These are phyloP conservation scores for Pseudevernia furfuracea DNA, from an alignment of 495 filamentous ascomycete genomes.

Conservation along the genomic window DNA sequence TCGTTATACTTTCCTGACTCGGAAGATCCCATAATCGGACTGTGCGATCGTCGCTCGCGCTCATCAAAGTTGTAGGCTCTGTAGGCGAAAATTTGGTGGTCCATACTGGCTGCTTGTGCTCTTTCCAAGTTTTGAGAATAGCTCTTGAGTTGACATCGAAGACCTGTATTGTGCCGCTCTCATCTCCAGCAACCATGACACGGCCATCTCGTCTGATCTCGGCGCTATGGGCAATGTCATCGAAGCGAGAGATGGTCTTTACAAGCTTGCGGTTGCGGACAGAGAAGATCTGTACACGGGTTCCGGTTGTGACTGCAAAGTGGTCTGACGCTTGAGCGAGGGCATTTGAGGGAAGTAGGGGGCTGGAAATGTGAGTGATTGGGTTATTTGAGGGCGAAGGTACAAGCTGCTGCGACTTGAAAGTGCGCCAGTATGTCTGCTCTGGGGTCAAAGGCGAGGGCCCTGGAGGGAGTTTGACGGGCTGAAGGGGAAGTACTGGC, in stretches of 20 bases:
- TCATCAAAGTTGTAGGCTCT: conserved; percentile 77
- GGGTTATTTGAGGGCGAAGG: conserved; percentile 78
- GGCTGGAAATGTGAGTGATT: conserved; percentile 81
- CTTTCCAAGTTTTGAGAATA: conserved; percentile 91
- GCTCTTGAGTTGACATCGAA: conserved; percentile 85
- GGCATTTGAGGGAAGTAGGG: conserved; percentile 45
- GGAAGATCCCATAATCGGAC: conserved; percentile 93
- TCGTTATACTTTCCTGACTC: conserved; percentile 60
- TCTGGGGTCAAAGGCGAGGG: conserved; percentile 72
- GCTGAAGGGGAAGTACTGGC: conserved; percentile 71
- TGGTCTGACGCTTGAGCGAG: conserved; percentile 53
- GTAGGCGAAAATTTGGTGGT: conserved; percentile 78
- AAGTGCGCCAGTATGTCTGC: conserved; percentile 89
- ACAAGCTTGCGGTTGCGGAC: conserved; percentile 79
- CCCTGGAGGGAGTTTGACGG: conserved; percentile 71
- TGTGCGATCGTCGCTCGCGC: conserved; percentile 79
- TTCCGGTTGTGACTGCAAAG: conserved; percentile 87
- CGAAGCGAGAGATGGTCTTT: conserved; percentile 88
- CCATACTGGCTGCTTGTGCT: conserved; percentile 94
- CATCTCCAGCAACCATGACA: conserved; percentile 83
- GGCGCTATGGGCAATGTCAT: conserved; percentile 77
- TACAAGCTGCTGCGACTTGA: conserved; percentile 78
- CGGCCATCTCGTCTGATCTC: conserved; percentile 83
- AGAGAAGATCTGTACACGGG: conserved; percentile 86
- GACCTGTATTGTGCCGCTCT: conserved; percentile 82